Evolutionary conservation across 768 basidiomycete genomes (phyloP).

Genomic region (Xanthoconium stramineum): DNA sequence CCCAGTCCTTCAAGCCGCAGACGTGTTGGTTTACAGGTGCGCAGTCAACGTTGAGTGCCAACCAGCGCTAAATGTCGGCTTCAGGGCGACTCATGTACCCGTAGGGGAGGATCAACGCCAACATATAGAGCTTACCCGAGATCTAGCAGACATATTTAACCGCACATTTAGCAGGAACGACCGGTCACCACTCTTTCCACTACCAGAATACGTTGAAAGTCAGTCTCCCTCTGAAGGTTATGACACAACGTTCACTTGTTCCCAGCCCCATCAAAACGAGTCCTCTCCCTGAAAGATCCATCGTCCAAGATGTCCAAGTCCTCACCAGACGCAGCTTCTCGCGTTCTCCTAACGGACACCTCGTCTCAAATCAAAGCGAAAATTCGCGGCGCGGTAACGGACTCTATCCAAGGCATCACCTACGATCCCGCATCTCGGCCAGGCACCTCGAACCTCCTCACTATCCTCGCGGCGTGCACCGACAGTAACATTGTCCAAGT

Average conservation of each 20-base stretch:
- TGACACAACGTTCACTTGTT: background rate
- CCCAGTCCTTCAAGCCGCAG: constrained; percentile 91
- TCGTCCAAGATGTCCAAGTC: constrained; percentile 96
- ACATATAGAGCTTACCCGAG: constrained; percentile 85
- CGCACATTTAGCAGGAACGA: constrained; percentile 46
- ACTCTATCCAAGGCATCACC: constrained; percentile 69
- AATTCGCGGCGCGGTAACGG: constrained; percentile 80
- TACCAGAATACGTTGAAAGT: constrained; percentile 77
- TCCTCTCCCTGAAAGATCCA: constrained; percentile 85
- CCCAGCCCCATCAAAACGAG: constrained; percentile 72
- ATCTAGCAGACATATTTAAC: constrained; percentile 83
- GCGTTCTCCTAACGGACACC: constrained; percentile 83
- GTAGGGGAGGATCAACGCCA: constrained; percentile 97
- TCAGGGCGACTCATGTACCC: constrained; percentile 86
- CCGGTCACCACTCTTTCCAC: constrained; percentile 55
- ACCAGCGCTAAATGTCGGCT: background rate
- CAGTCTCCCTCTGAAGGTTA: constrained; percentile 25
- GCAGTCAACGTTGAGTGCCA: constrained; percentile 12
- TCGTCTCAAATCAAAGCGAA: constrained; percentile 60
- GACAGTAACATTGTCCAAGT: constrained; percentile 43
- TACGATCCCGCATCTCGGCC: constrained; percentile 81
- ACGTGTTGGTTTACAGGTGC: constrained; percentile 83
- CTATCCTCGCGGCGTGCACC: constrained; percentile 73
- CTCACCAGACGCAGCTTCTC: constrained; percentile 68
- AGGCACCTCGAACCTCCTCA: constrained; percentile 63